phyloP scores from a whole-genome alignment of 2,329 filamentous ascomycete species.

The Albophoma yamanashiensis region DNA sequence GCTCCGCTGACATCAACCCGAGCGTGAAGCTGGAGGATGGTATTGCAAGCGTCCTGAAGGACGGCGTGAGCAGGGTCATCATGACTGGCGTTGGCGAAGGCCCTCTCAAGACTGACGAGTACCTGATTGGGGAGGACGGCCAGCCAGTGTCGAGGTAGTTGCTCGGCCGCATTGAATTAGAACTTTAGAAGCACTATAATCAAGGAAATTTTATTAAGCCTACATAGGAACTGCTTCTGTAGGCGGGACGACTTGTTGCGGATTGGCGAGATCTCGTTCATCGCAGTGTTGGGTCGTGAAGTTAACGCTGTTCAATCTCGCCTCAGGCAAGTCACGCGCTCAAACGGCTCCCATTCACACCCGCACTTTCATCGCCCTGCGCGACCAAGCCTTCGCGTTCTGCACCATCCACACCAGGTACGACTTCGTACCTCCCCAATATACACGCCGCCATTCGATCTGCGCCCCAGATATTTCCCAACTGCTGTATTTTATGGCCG shows the following conservation, averaged over 20 bases:
- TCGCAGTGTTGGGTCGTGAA: neutral
- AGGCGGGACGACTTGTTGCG: neutral
- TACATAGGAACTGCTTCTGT: neutral
- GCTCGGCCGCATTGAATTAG: neutral
- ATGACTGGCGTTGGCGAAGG: constrained; percentile 86
- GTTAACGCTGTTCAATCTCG: neutral
- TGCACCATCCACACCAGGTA: neutral
- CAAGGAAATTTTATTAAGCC: neutral
- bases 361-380: neutral
- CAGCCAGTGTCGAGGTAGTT: constrained; percentile 27
- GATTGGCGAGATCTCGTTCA: neutral
- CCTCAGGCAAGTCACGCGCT: neutral
- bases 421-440: neutral
- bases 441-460: too few relatives aligned
- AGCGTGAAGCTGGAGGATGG: constrained; percentile 52
- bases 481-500: neutral
- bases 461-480: neutral
- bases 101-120: constrained; percentile 68
- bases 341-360: neutral
- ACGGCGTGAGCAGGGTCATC: constrained; percentile 82
- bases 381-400: neutral
- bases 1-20: constrained; percentile 39
- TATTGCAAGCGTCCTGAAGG: constrained; percentile 55
- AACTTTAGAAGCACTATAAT: neutral
- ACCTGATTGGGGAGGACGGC: constrained; percentile 60